These are phyloP conservation scores for Apiospora aurea DNA, from an alignment of 2,329 filamentous ascomycete species.

Conservation along the genomic window DNA sequence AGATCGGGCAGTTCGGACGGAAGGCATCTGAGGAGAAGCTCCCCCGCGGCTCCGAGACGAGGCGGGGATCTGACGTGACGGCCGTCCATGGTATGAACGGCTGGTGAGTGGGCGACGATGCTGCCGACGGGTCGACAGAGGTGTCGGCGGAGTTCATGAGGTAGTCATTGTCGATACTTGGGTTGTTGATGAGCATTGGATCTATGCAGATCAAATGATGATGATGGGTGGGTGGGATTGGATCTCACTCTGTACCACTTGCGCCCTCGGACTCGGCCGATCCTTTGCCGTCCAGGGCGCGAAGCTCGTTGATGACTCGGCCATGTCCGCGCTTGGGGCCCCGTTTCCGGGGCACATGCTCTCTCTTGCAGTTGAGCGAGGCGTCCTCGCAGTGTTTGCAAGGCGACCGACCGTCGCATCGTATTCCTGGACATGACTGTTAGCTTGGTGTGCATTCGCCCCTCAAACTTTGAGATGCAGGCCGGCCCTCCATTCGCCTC, in stretches of 20 bases:
- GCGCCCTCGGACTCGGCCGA: constrained; percentile 32
- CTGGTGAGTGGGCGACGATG: constrained; percentile 36
- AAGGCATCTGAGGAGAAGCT: constrained; percentile 51
- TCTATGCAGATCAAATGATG: not conserved
- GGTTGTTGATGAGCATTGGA: constrained; percentile 1
- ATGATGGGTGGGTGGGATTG: not conserved
- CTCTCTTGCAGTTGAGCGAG: constrained; percentile 67
- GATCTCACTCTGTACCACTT: constrained; percentile 28
- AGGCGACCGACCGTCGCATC: constrained; percentile 55
- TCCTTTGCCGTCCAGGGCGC: constrained; percentile 55
- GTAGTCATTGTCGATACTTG: constrained; percentile 27
- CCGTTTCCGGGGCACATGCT: constrained; percentile 69
- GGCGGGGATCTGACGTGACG: constrained; percentile 40
- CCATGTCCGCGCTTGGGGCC: constrained; percentile 69
- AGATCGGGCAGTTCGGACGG: constrained; percentile 50
- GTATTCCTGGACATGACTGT: constrained; percentile 45
- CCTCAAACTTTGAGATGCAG: too few relatives aligned
- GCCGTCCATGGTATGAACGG: constrained; percentile 41
- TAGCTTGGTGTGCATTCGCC: not conserved
- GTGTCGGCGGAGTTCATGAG: constrained; percentile 24
- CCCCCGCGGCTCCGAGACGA: constrained; percentile 46
- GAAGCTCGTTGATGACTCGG: constrained; percentile 68
- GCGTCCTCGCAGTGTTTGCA: constrained; percentile 68
- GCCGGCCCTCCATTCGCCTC: not conserved
- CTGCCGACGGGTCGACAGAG: constrained; percentile 22